Conservation (phyloP, 805 yeast genomes). For the Yamadazyma tumulicola region DNA sequence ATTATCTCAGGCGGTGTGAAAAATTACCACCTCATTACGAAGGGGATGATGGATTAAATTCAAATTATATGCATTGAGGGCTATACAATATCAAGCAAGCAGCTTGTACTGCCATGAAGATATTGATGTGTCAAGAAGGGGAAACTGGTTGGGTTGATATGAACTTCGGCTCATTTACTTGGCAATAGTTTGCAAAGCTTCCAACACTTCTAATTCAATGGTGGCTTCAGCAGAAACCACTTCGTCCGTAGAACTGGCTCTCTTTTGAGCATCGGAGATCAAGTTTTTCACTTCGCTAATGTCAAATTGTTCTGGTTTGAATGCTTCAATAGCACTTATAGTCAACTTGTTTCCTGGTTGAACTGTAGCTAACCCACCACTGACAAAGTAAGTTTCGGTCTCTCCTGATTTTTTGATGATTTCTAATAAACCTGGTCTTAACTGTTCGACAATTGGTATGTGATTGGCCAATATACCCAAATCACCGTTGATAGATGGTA, state of each 20-base stretch:
- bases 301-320: constrained; percentile 83
- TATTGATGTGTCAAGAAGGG: too few species aligned
- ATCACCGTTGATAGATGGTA: constrained; percentile 94
- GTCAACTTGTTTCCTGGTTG: constrained; percentile 90
- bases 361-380: constrained; percentile 96
- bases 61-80: too few species aligned
- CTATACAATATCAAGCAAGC: too few species aligned
- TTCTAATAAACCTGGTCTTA: constrained; percentile 93
- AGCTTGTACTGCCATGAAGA: too few species aligned
- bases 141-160: too few species aligned
- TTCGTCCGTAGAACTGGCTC: constrained; percentile 80
- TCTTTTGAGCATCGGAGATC: constrained; percentile 92
- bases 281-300: constrained; percentile 72
- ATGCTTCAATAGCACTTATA: constrained; percentile 94
- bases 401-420: constrained; percentile 75
- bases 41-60: too few species aligned
- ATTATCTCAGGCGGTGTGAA: too few species aligned
- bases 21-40: too few species aligned
- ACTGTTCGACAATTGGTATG: constrained; percentile 96
- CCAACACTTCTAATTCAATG: constrained; percentile 93
- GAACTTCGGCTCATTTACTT: constrained; percentile 11
- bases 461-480: constrained; percentile 97
- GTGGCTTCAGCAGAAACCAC: constrained; percentile 89
- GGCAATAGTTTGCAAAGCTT: constrained; percentile 83
- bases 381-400: constrained; percentile 77